A percentile compares a stretch with the other conserved stretches of the same genome.
phyloP scores from a whole-genome alignment of 371 early-diverging fungal genomes.

The Apophysomyces elegans region DNA sequence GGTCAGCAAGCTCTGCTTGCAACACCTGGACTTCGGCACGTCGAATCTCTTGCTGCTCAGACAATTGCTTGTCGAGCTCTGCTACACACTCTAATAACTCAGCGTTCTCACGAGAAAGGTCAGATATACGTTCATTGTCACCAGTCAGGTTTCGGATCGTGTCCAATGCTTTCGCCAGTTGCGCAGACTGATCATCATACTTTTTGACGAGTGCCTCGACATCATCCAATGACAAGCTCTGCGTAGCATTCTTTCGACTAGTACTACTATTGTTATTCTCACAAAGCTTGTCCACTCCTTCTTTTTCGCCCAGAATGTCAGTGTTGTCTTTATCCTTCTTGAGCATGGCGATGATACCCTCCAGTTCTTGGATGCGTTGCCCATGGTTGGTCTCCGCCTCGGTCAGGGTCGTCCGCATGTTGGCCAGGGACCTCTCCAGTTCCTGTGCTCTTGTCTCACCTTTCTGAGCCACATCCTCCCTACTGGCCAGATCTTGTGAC shows the following conservation, averaged over 20 bases:
- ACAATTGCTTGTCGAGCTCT: constrained; percentile 25
- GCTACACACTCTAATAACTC: constrained; percentile 24
- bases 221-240: background rate
- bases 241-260: background rate
- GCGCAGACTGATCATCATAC: background rate
- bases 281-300: background rate
- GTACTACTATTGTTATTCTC: background rate
- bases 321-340: too few species aligned
- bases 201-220: background rate
- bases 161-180: background rate
- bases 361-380: background rate
- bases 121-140: background rate
- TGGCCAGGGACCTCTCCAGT: constrained; percentile 1
- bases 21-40: constrained; percentile 10
- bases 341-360: too few species aligned
- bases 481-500: constrained; percentile 22
- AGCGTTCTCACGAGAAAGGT: constrained; percentile 17
- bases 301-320: background rate
- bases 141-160: background rate
- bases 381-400: background rate
- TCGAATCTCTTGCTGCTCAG: constrained; percentile 28
- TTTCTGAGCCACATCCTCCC: constrained; percentile 12
- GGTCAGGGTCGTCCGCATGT: background rate
- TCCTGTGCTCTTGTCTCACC: constrained; percentile 12
- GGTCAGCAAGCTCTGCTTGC: constrained; percentile 9